These are phyloP conservation scores for Sporothrix euskadiensis DNA, from an alignment of 2,329 filamentous ascomycete species.

Conservation along the genomic window DNA sequence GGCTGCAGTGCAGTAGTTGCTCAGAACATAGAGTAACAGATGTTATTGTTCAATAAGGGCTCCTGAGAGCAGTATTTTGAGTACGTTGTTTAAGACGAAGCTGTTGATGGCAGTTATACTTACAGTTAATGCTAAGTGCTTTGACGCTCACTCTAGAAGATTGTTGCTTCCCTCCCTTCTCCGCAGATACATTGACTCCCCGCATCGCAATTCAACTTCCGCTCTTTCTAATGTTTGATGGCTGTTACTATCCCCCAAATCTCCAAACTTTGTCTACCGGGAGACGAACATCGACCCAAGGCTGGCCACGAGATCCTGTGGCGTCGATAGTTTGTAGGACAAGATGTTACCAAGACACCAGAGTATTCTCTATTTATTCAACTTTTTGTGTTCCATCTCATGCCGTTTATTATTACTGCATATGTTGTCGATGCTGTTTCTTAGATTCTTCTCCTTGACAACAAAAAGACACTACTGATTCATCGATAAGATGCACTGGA, in stretches of 20 bases:
- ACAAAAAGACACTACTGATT: not conserved
- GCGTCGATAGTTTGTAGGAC: not conserved
- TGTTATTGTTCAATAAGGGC: no score
- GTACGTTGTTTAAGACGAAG: not conserved
- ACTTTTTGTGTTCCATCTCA: not conserved
- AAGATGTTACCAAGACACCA: not conserved
- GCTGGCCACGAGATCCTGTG: not conserved
- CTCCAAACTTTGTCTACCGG: not conserved
- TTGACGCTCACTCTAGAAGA: not conserved
- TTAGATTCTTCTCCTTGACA: not conserved
- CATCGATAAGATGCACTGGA: not conserved
- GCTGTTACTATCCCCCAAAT: not conserved
- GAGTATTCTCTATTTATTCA: not conserved
- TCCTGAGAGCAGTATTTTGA: no score
- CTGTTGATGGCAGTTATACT: not conserved
- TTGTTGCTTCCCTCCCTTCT: not conserved
- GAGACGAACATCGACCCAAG: not conserved
- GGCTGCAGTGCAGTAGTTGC: no score
- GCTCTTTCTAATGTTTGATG: not conserved
- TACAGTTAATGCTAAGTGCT: not conserved
- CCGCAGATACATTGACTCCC: not conserved
- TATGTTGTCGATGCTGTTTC: not conserved
- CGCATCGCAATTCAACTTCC: not conserved
- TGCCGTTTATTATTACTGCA: not conserved
- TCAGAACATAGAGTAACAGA: no score